Percentiles rank a stretch among this genome's conserved stretches.
These are phyloP conservation scores for Sutorius australiensis DNA, from an alignment of 768 basidiomycete species.

Conservation along the genomic window DNA sequence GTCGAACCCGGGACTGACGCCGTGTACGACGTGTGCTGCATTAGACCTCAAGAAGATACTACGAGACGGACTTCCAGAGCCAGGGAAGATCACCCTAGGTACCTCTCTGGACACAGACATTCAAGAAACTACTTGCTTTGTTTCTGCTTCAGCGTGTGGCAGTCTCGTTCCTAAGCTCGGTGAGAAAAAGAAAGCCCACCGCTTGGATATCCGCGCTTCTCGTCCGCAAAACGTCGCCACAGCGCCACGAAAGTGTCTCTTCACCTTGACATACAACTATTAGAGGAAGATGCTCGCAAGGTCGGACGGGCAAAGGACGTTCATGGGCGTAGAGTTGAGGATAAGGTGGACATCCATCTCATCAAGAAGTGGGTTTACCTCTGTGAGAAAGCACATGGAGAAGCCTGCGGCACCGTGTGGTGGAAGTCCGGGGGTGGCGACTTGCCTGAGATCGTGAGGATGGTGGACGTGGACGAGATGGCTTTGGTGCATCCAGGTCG, in stretches of 20 bases:
- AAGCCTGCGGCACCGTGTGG: slow-evolving; percentile 6
- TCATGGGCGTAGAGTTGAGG: slow-evolving; percentile 19
- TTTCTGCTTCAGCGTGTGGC: slow-evolving; percentile 4
- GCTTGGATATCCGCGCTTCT: slow-evolving; percentile 9
- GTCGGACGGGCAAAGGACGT: slow-evolving; percentile 13
- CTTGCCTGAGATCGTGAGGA: slow-evolving; percentile 9
- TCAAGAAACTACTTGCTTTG: not conserved
- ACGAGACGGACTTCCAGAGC: slow-evolving; percentile 10
- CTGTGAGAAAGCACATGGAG: slow-evolving; percentile 15
- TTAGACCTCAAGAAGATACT: slow-evolving; percentile 13
- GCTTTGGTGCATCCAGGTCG: slow-evolving; percentile 2
- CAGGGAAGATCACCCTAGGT: slow-evolving; percentile 3
- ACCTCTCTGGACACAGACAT: slow-evolving; percentile 7
- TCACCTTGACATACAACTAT: slow-evolving; percentile 14
- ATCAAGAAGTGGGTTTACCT: slow-evolving; percentile 16
- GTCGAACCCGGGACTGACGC: not conserved
- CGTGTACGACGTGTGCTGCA: slow-evolving; percentile 11
- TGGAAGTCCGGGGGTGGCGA: slow-evolving; percentile 6
- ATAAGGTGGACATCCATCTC: slow-evolving; percentile 4
- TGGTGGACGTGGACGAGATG: slow-evolving; percentile 15
- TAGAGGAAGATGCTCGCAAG: slow-evolving; percentile 17
- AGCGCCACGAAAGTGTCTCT: not conserved
- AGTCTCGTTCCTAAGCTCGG: not conserved
- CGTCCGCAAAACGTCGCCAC: slow-evolving; percentile 4
- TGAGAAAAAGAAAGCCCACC: slow-evolving; percentile 6